Percentiles rank a stretch among this genome's conserved stretches.
These are phyloP conservation scores for Agarophyton chilense DNA, from an alignment of 23 red algal genomes.

Conservation along the genomic window DNA sequence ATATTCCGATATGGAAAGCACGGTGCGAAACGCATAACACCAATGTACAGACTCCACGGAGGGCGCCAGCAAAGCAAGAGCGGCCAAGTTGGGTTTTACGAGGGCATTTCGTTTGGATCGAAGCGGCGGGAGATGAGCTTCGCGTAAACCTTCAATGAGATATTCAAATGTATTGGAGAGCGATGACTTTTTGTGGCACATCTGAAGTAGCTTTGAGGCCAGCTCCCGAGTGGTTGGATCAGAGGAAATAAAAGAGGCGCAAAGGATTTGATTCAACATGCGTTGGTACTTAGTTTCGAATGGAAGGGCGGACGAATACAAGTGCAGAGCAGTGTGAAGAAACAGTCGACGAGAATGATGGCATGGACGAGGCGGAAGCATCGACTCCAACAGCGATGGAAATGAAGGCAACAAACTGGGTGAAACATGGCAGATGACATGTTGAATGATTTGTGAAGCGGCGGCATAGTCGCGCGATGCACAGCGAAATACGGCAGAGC, in stretches of 20 bases:
- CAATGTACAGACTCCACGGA: background rate
- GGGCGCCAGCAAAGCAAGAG: background rate
- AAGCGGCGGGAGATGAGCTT: background rate
- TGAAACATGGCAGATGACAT: background rate
- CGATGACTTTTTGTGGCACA: background rate
- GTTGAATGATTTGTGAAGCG: background rate
- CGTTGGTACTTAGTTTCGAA: background rate
- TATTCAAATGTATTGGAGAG: constrained; percentile 13
- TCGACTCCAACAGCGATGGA: constrained; percentile 3
- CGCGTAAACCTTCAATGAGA: constrained; percentile 21
- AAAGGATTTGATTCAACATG: background rate
- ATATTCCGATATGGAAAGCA: background rate
- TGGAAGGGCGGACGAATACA: background rate
- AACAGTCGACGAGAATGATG: background rate
- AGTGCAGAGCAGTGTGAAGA: background rate
- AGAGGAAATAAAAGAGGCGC: constrained; percentile 13
- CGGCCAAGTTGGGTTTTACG: background rate
- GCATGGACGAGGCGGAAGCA: background rate
- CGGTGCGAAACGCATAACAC: constrained; percentile 22
- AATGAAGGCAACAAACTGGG: background rate
- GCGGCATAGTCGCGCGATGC: background rate
- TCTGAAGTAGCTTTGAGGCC: background rate
- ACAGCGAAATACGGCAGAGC: background rate
- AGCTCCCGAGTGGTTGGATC: background rate
- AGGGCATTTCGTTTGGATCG: background rate